Base-by-base conservation (phyloP, 805 yeast species). In the Ogataea neopini region DNA sequence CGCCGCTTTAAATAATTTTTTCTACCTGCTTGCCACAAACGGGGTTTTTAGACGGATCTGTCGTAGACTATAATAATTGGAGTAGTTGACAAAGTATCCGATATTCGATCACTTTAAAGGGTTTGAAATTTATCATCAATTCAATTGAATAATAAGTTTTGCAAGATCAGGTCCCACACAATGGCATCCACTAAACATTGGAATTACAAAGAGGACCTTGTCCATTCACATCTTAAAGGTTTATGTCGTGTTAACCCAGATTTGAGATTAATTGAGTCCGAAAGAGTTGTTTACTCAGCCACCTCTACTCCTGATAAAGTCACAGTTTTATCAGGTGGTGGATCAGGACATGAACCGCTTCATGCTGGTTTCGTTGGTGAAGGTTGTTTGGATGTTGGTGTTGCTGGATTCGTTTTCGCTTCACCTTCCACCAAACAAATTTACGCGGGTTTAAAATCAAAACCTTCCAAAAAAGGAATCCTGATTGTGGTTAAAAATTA, bases 311-410 rank as follows among this genome's bases (percentile, higher is more conserved):
- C 68, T 45, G 68, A 73, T 22, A 85, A 87, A 59, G 86, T 90
- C 37, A 78, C 88, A 5, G 60, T 91, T 42, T 70, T 91, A 22
- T 83, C 96, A 28, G 97, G 97, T 50, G 98, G 98, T 47, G 97
- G 97, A 22, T 82, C 91, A 11, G 98, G 98, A 40, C 98, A 91
- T 62, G 98, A 91, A 67, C 97, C 97, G 20, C 75, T 90, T 3
- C 97, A 92, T 61, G 91, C 88, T 7, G 97, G 96, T 0, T 91
- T 82, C 64, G 90, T 91, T 18, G 97, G 97, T 10, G 75, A 80
- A 11, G 95, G 95, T 42, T 70, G 86, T 56, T 67, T 91, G 34
- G 88, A 87, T 55, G 95, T 84, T 34, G 97, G 96, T 0, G 96
- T 91, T 4, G 81, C 90, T 45, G 98, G 98, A 30, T 81, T 84